Conservation (phyloP, 2,329 filamentous ascomycete species). For the Xylariales sp. region DNA sequence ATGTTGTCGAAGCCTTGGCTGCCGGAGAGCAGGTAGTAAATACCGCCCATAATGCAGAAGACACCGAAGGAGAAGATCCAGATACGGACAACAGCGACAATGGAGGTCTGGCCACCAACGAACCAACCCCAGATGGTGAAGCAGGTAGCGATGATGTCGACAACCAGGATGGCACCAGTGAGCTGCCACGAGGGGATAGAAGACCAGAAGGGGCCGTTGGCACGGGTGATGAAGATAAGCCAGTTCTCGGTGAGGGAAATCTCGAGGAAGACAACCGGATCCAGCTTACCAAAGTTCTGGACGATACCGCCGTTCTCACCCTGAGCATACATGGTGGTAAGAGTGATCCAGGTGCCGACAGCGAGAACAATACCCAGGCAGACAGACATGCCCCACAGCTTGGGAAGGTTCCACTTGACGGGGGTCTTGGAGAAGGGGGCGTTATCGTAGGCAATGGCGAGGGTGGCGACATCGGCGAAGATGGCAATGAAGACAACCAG, state of each 20-base stretch:
- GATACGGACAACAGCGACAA: slow-evolving; percentile 80
- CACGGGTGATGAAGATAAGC: slow-evolving; percentile 94
- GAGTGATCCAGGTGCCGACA: slow-evolving; percentile 80
- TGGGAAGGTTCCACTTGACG: slow-evolving; percentile 93
- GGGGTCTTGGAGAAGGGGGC: slow-evolving; percentile 80
- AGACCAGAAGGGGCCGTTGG: slow-evolving; percentile 89
- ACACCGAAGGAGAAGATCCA: slow-evolving; percentile 91
- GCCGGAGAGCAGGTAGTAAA: slow-evolving; percentile 78
- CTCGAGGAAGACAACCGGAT: slow-evolving; percentile 83
- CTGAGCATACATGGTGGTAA: slow-evolving; percentile 68
- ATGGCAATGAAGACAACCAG: slow-evolving; percentile 92
- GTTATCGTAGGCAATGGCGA: slow-evolving; percentile 92
- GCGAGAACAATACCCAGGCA: slow-evolving; percentile 78
- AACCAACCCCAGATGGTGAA: slow-evolving; percentile 88
- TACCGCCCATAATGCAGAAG: slow-evolving; percentile 73
- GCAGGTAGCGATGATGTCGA: slow-evolving; percentile 79
- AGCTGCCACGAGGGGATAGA: slow-evolving; percentile 86
- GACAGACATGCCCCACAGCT: slow-evolving; percentile 90
- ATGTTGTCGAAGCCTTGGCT: slow-evolving; percentile 82
- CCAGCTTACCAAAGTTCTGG: slow-evolving; percentile 80
- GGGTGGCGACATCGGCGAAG: slow-evolving; percentile 86
- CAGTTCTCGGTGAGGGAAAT: slow-evolving; percentile 91
- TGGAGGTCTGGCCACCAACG: slow-evolving; percentile 63
- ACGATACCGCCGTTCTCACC: slow-evolving; percentile 71
- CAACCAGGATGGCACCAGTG: slow-evolving; percentile 69